Evolutionary conservation across 768 basidiomycete genomes (phyloP).

Genomic region (Dioszegia aurantiaca): DNA sequence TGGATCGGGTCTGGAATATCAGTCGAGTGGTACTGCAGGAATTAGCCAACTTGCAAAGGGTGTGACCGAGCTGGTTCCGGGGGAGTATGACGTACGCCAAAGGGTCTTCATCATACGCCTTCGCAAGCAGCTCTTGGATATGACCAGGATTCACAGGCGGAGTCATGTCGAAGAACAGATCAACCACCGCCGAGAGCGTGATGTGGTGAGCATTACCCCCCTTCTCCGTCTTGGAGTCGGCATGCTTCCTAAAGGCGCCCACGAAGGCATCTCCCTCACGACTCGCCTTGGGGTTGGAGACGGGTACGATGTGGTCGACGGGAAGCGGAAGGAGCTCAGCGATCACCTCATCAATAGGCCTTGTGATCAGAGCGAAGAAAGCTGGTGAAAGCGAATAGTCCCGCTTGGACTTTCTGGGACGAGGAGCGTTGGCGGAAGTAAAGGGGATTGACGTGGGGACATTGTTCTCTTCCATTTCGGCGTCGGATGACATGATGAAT

Average conservation of each 20-base stretch:
- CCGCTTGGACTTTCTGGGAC: conserved; percentile 3
- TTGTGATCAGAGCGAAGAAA: conserved; percentile 10
- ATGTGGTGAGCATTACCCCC: conserved; percentile 18
- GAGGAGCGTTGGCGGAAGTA: background rate
- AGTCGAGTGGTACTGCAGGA: conserved; percentile 59
- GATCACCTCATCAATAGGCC: conserved; percentile 2
- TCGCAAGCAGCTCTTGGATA: conserved; percentile 51
- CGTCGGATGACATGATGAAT: background rate
- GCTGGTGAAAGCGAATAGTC: conserved; percentile 13
- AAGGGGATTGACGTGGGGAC: background rate
- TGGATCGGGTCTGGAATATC: conserved; percentile 68
- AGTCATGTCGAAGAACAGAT: conserved; percentile 26
- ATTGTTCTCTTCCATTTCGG: background rate
- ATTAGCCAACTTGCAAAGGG: no score
- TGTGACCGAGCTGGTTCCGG: background rate
- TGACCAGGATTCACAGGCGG: conserved; percentile 11
- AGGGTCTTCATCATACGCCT: conserved; percentile 64
- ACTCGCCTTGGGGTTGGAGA: background rate
- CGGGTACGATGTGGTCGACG: background rate
- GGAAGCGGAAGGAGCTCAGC: background rate
- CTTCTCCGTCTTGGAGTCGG: conserved; percentile 26
- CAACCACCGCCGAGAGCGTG: conserved; percentile 24
- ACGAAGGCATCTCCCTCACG: conserved; percentile 17
- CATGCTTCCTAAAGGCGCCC: conserved; percentile 16
- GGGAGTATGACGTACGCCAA: conserved; percentile 21